Evolutionary conservation across 1,284 basidiomycete species (phyloP).

Genomic region (Pseudozyma sp.): DNA sequence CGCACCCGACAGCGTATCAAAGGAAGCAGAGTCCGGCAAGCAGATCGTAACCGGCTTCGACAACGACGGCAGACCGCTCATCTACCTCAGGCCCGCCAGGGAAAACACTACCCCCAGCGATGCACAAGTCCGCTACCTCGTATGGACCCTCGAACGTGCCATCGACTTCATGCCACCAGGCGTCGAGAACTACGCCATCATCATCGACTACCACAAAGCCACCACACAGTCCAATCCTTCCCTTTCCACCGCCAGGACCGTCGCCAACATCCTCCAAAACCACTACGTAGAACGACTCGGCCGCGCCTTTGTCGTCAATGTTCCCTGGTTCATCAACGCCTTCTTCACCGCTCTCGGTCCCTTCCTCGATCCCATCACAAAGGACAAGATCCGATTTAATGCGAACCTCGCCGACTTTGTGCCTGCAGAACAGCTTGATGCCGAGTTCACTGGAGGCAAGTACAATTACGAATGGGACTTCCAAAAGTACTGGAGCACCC

Average conservation of each 20-base stretch:
- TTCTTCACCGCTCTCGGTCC: conserved; percentile 84
- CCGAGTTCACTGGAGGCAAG: conserved; percentile 80
- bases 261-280: conserved; percentile 80
- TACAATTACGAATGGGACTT: conserved; percentile 83
- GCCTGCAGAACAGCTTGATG: conserved; percentile 80
- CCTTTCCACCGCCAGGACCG: conserved; percentile 46
- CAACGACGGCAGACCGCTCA: conserved; percentile 55
- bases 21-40: conserved; percentile 64
- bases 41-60: conserved; percentile 66
- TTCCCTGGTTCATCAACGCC: conserved; percentile 72
- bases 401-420: conserved; percentile 77
- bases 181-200: conserved; percentile 57
- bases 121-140: conserved; percentile 63
- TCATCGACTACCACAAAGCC: conserved; percentile 61
- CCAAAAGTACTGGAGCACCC: conserved; percentile 74
- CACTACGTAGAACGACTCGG: conserved; percentile 92
- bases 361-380: conserved; percentile 88
- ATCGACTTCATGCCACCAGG: conserved; percentile 61
- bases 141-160: conserved; percentile 64
- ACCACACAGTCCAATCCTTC: conserved; percentile 55
- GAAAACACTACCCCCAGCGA: conserved; percentile 63
- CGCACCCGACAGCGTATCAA: conserved; percentile 54
- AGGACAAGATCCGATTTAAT: conserved; percentile 88
- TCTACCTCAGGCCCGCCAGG: conserved; percentile 63
- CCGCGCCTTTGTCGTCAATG: conserved; percentile 84